These are phyloP conservation scores for Gorgonomyces haynaldii DNA, from an alignment of 192 early-diverging fungal species.

Conservation along the genomic window DNA sequence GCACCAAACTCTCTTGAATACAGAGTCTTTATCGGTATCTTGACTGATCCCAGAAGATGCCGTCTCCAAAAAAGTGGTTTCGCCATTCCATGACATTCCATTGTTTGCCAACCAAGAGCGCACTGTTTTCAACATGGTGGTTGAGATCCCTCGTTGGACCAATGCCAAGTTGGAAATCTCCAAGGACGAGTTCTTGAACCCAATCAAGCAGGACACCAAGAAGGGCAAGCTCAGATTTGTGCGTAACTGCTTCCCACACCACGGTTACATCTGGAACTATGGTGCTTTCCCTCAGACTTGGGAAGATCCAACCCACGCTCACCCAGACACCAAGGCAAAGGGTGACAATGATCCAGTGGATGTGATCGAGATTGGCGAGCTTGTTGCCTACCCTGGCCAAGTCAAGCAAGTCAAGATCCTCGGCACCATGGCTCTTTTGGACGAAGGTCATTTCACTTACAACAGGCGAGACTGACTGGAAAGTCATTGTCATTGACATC, in stretches of 20 bases:
- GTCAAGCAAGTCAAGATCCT: constrained; percentile 99
- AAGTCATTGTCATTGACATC: constrained; percentile 94
- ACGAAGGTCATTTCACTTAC: constrained; percentile 56
- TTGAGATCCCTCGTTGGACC: constrained; percentile 96
- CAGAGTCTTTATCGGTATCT: constrained; percentile 74
- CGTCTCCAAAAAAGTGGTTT: constrained; percentile 61
- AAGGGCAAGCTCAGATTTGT: constrained; percentile 98
- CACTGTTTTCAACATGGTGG: constrained; percentile 94
- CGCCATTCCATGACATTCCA: constrained; percentile 98
- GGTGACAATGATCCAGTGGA: constrained; percentile 98
- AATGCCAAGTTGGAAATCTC: constrained; percentile 98
- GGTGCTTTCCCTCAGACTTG: constrained; percentile 98
- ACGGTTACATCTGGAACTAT: constrained; percentile 99
- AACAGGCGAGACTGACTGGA: constrained; percentile 92
- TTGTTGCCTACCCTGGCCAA: constrained; percentile 81
- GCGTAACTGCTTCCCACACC: constrained; percentile 98
- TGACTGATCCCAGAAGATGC: background rate
- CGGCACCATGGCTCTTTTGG: constrained; percentile 96
- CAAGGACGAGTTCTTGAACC: constrained; percentile 95
- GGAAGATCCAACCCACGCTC: constrained; percentile 87
- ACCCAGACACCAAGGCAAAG: constrained; percentile 88
- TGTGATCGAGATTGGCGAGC: constrained; percentile 96
- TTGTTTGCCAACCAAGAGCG: constrained; percentile 84
- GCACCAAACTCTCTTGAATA: constrained; percentile 80
- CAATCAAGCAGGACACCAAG: constrained; percentile 97